Evolutionary conservation across 352 stramenopile species (phyloP).

Genomic region (Thraustochytrium sp.): DNA sequence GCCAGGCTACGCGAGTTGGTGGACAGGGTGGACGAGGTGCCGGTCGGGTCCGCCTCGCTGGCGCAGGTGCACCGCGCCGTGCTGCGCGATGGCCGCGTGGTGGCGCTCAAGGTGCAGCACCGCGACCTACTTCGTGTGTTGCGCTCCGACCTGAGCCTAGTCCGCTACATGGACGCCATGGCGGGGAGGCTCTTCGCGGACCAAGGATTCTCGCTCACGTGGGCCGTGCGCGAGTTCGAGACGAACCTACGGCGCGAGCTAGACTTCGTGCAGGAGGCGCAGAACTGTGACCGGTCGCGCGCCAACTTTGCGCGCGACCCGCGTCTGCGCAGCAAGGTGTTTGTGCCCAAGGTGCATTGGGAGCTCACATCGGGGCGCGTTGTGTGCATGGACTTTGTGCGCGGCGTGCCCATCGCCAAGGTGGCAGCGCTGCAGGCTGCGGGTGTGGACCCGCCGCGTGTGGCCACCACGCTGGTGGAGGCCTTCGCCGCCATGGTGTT

Average conservation of each 20-base stretch:
- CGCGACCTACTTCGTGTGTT: slow-evolving; percentile 61
- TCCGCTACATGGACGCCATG: slow-evolving; percentile 56
- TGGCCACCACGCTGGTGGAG: slow-evolving; percentile 76
- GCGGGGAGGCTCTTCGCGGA: slow-evolving; percentile 50
- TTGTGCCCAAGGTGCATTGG: slow-evolving; percentile 68
- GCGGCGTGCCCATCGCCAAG: slow-evolving; percentile 86
- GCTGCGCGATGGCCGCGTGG: slow-evolving; percentile 67
- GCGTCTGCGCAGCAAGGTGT: not conserved
- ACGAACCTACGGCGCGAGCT: slow-evolving; percentile 68
- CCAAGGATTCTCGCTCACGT: slow-evolving; percentile 54
- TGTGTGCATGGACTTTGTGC: slow-evolving; percentile 94
- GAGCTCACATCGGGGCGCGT: slow-evolving; percentile 77
- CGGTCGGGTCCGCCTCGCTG: slow-evolving; percentile 89
- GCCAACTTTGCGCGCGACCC: slow-evolving; percentile 6
- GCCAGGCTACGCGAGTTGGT: slow-evolving; percentile 69
- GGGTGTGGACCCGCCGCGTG: slow-evolving; percentile 67
- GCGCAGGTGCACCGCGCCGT: slow-evolving; percentile 65
- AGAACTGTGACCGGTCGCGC: slow-evolving; percentile 59
- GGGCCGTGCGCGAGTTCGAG: slow-evolving; percentile 92
- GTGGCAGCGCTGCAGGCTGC: slow-evolving; percentile 67
- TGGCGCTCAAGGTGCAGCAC: slow-evolving; percentile 91
- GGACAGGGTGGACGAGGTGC: slow-evolving; percentile 72
- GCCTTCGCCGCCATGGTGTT: slow-evolving; percentile 92
- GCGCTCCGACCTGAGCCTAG: slow-evolving; percentile 62
- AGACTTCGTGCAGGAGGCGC: slow-evolving; percentile 70